Conservation (phyloP, 495 filamentous ascomycete species). For the Letharia columbiana region DNA sequence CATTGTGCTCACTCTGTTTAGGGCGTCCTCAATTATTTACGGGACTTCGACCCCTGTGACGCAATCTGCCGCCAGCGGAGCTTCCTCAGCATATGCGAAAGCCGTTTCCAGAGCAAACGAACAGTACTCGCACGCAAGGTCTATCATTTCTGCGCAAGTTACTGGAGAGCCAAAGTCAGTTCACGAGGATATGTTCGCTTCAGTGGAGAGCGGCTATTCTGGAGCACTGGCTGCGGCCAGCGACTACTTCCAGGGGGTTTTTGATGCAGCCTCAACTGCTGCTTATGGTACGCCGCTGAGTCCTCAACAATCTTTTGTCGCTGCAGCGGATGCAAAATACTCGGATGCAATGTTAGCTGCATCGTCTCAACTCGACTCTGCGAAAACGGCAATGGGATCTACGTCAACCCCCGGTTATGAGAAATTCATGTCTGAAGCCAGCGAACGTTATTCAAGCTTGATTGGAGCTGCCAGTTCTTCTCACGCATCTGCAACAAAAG, state of each 20-base stretch:
- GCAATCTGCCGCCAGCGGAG: slow-evolving; percentile 36
- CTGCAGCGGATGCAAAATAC: slow-evolving; percentile 31
- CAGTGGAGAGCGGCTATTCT: slow-evolving; percentile 61
- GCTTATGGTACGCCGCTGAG: slow-evolving; percentile 36
- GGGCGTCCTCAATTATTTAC: slow-evolving; percentile 55
- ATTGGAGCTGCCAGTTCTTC: slow-evolving; percentile 26
- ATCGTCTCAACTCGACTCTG: slow-evolving; percentile 49
- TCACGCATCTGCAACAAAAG: slow-evolving; percentile 29
- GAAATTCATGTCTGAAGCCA: slow-evolving; percentile 26
- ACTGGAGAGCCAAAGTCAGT: slow-evolving; percentile 55
- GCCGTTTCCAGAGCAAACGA: slow-evolving; percentile 52
- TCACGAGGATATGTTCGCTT: slow-evolving; percentile 55
- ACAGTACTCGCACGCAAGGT: slow-evolving; percentile 58
- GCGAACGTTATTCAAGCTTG: slow-evolving; percentile 24
- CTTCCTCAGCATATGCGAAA: slow-evolving; percentile 51
- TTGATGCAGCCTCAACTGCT: slow-evolving; percentile 38
- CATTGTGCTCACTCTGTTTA: slow-evolving; percentile 24
- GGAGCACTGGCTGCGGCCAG: slow-evolving; percentile 54
- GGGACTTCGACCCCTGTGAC: slow-evolving; percentile 45
- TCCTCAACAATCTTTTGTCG: slow-evolving; percentile 28
- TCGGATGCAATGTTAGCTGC: slow-evolving; percentile 33
- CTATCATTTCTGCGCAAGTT: slow-evolving; percentile 54
- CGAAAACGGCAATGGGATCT: slow-evolving; percentile 44
- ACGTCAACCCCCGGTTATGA: slow-evolving; percentile 27
- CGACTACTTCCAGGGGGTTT: slow-evolving; percentile 43